Evolutionary conservation across 2,329 filamentous ascomycete genomes (phyloP).

Genomic region (Pseudogymnoascus sp.): DNA sequence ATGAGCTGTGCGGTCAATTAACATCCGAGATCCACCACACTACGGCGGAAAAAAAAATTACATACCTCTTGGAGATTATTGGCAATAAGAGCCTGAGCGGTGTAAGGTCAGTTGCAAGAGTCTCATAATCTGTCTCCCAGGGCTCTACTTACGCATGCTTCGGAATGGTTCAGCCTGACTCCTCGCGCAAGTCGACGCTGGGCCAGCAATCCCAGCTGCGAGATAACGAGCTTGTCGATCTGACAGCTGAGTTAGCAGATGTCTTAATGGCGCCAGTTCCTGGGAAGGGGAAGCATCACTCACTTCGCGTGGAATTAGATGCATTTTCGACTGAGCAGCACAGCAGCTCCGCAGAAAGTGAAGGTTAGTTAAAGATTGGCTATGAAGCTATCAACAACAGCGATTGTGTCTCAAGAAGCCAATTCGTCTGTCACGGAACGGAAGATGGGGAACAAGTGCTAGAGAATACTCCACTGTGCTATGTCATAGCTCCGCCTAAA

Average conservation of each 20-base stretch:
- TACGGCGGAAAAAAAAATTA: conserved; percentile 2
- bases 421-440: background rate
- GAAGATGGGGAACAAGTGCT: background rate
- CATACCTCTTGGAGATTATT: conserved; percentile 78
- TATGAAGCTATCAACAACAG: background rate
- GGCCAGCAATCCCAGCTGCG: conserved; percentile 78
- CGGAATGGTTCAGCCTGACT: conserved; percentile 80
- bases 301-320: conserved; percentile 44
- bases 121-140: background rate
- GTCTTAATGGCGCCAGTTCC: background rate
- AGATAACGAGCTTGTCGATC: conserved; percentile 94
- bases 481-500: conserved; percentile 9
- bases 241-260: conserved; percentile 33
- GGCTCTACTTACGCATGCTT: conserved; percentile 59
- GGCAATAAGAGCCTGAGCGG: conserved; percentile 63
- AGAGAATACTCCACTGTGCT: background rate
- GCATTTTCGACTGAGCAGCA: conserved; percentile 31
- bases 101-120: background rate
- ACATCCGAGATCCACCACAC: conserved; percentile 9
- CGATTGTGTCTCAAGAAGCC: background rate
- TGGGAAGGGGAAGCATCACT: conserved; percentile 17
- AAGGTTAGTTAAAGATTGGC: background rate
- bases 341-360: background rate
- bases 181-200: conserved; percentile 83
- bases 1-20: conserved; percentile 54